Percentiles rank a stretch among this genome's conserved stretches.
Conservation (phyloP, 352 stramenopile species). For the Elongisporangium prolatum region DNA sequence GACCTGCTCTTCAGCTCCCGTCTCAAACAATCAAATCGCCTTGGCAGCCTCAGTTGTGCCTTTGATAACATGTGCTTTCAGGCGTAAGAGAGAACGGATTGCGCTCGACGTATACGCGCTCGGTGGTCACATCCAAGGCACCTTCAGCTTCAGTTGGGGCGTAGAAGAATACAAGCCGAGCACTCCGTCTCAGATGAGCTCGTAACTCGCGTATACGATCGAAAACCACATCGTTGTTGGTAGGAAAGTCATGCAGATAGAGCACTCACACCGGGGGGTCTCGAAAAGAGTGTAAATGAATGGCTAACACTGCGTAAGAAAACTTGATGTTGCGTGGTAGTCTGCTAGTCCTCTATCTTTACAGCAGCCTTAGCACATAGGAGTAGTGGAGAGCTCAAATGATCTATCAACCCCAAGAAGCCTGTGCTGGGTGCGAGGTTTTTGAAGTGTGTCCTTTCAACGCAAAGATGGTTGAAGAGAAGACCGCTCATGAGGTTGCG, state of each 20-base stretch:
- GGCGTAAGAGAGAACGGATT: constrained; percentile 39
- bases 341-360: no score
- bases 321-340: neutral
- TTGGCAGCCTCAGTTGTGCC: neutral
- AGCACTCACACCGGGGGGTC: constrained; percentile 45
- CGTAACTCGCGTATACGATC: constrained; percentile 44
- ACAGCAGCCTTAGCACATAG: no score
- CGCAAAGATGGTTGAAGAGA: constrained; percentile 6
- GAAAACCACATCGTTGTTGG: constrained; percentile 45
- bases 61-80: neutral
- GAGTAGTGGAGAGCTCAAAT: no score
- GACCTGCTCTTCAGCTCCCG: constrained; percentile 13
- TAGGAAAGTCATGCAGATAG: constrained; percentile 59
- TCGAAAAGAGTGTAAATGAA: no score
- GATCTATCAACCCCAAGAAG: no score
- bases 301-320: neutral
- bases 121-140: constrained; percentile 36
- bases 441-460: neutral
- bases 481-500: constrained; percentile 14
- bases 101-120: constrained; percentile 34
- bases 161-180: constrained; percentile 59
- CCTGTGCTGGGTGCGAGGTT: neutral
- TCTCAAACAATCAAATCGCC: constrained; percentile 5
- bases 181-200: constrained; percentile 27
- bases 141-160: constrained; percentile 35